Evolutionary conservation across 495 filamentous ascomycete genomes (phyloP), one percentile per base, ranked within the genome.

Genomic region (Aspergillus ostianus): DNA sequence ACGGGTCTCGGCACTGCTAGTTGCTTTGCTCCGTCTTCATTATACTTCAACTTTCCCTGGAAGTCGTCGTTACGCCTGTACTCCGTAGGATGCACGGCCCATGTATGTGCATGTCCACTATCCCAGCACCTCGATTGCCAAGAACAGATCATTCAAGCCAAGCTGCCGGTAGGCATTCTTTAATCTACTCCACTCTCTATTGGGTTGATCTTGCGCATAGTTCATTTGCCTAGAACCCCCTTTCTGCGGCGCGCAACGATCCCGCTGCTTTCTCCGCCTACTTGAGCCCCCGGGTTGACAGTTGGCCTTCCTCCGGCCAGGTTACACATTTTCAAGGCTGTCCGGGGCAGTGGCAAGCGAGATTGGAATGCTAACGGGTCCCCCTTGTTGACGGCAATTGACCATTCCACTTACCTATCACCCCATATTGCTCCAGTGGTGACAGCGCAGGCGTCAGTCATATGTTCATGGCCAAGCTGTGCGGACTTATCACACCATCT

Each of bases 61-160:
- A 26, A 26, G 23, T 26, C 2, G 23, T 26, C 23, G 23, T 26
- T 26, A 4, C 4, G 4, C 23, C 23, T 26, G 30, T 32, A 7
- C 30, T 3, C 30, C 10, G 30, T 32, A 32, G 30, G 10, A 32
- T 32, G 30, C 30, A 32, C 10, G 30, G 30, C 6, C 6, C 30
- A 26, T 26, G 23, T 26, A 26, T 32, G 30, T 32, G 10, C 30
- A 32, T 32, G 30, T 32, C 1, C 29, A 30, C 29, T 30, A 30
- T 12, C 32, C 32, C 32, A 12, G 32, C 32, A 36, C 32, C 36
- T 18, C 30, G n/a, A 6, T 20, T 20, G 55, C 55, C 55, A 57
- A 57, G 55, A 57, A 26, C 26, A 47, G 55, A 50, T 19, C 55
- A 50, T 50, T 47, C 26, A 32, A 29, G 55, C 32, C 32, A 36